phyloP scores from a whole-genome alignment of 495 filamentous ascomycete species.

The Aspergillus cristatus region DNA sequence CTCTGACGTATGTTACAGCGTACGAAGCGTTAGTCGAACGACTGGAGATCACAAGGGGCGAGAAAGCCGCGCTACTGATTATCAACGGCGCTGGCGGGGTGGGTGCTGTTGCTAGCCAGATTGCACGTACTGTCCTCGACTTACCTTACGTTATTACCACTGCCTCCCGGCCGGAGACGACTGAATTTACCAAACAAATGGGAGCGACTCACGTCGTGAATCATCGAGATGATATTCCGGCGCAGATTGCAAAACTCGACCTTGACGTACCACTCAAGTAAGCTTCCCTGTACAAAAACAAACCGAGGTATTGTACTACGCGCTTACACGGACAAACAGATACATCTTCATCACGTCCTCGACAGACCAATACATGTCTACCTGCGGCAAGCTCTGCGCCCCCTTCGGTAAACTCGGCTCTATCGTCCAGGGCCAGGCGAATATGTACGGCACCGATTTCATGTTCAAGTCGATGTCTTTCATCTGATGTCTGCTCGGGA shows the following conservation, averaged over 20 bases:
- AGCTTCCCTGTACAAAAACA: background rate
- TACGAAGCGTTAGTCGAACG: slow-evolving; percentile 27
- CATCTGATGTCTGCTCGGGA: slow-evolving; percentile 21
- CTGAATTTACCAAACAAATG: slow-evolving; percentile 16
- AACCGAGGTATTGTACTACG: no score
- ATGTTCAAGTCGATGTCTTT: slow-evolving; percentile 30
- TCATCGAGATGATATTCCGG: slow-evolving; percentile 20
- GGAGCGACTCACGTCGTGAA: slow-evolving; percentile 26
- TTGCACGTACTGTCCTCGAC: slow-evolving; percentile 12
- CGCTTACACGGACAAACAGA: slow-evolving; percentile 2
- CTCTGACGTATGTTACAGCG: slow-evolving; percentile 25
- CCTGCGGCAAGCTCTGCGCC: slow-evolving; percentile 11
- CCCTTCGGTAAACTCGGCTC: slow-evolving; percentile 27
- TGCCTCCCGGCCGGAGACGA: slow-evolving; percentile 18
- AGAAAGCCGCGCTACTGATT: slow-evolving; percentile 22
- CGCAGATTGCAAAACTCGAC: slow-evolving; percentile 16
- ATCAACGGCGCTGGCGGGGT: slow-evolving; percentile 9
- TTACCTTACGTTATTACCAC: slow-evolving; percentile 24
- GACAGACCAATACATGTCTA: slow-evolving; percentile 11
- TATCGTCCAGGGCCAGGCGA: slow-evolving; percentile 22
- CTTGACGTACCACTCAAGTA: slow-evolving; percentile 19
- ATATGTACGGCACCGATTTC: slow-evolving; percentile 26
- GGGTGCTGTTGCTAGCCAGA: slow-evolving; percentile 8
- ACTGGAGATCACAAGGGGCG: slow-evolving; percentile 19
- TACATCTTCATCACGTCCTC: slow-evolving; percentile 24